Percentiles rank a stretch among this genome's conserved stretches.
phyloP scores from a whole-genome alignment of 2,329 filamentous ascomycete genomes.

The Beauveria bassiana region DNA sequence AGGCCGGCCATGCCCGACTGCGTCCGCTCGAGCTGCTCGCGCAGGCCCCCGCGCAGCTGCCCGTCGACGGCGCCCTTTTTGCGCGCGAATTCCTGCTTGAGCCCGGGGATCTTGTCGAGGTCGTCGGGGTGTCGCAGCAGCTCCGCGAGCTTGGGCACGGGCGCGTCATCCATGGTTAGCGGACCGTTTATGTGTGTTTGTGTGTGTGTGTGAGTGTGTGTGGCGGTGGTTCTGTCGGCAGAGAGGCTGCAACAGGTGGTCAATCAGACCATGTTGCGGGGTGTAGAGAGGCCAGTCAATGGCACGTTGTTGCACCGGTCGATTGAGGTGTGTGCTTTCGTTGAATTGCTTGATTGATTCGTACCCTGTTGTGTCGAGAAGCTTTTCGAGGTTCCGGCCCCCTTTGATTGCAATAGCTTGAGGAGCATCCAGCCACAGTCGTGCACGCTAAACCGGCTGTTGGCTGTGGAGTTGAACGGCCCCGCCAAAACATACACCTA shows the following conservation, averaged over 20 bases:
- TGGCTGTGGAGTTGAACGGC: not conserved
- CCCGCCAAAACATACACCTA: not conserved
- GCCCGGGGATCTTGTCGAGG: conserved; percentile 84
- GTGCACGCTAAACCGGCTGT: not conserved
- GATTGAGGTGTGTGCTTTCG: too few species aligned
- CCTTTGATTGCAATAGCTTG: not conserved
- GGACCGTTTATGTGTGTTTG: not conserved
- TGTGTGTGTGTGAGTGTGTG: not conserved
- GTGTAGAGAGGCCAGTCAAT: not conserved
- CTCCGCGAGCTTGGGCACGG: conserved; percentile 77
- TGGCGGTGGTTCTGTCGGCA: not conserved
- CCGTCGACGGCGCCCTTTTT: conserved; percentile 90
- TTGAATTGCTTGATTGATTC: too few species aligned
- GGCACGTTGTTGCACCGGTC: not conserved
- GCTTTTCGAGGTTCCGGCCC: not conserved
- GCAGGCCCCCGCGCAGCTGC: conserved; percentile 78
- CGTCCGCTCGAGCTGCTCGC: conserved; percentile 89
- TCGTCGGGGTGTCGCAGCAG: conserved; percentile 93
- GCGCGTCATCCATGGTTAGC: conserved; percentile 45
- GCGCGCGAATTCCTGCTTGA: conserved; percentile 88
- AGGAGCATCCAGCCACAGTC: not conserved
- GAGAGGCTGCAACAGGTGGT: conserved; percentile 10
- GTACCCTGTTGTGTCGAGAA: not conserved
- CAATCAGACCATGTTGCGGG: conserved; percentile 22
- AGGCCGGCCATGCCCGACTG: conserved; percentile 88